Evolutionary conservation across 768 basidiomycete species (phyloP), one percentile per base, ranked within the genome.

Genomic region (Grammothele lineata): DNA sequence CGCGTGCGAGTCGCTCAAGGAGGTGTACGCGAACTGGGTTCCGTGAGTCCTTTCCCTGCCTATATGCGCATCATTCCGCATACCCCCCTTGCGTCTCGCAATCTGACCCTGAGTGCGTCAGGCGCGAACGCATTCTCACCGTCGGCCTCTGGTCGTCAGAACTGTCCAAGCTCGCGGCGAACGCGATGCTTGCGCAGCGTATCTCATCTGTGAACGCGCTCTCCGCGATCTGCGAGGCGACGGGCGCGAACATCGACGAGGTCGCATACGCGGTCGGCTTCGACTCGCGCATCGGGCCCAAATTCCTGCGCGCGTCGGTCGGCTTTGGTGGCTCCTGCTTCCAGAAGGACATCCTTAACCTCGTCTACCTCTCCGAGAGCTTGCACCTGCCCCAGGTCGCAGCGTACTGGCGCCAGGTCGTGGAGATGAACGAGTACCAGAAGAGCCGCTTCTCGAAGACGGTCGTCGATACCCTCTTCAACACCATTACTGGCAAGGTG

Each of bases 121-220:
- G 87, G 22, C 72, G 66, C 50, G 81, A 92, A 3, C 77, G 78
- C 38, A 89, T 97, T 64, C 75, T 99, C 41, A 91, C 88, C 17
- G 96, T 98, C 57, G 95, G 96, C 55, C 78, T 99, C 23, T 99
- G 96, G 96, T 94, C 92, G 2, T 97, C 95, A 2, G 96, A 99
- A 68, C 81, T 99, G 22, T 90, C 94, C 54, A 99, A 99, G 75
- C 83, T 99, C 52, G 96, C 96, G 9, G 96, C 96, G 45, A 99
- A 99, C 65, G 96, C 96, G 48, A 94, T 99, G 92, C 85, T 99
- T 50, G 96, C 96, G 7, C 96, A 99, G 67, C 89, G 96, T 52
- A 99, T 99, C 66, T 98, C 95, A 8, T 96, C 93, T 47, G 76
- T 98, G 74, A 99, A 98, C 64, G 92, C 96, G 12, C 85, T 99